Conservation (phyloP, 2,329 filamentous ascomycete species). For the Aureobasidium leucospermi region DNA sequence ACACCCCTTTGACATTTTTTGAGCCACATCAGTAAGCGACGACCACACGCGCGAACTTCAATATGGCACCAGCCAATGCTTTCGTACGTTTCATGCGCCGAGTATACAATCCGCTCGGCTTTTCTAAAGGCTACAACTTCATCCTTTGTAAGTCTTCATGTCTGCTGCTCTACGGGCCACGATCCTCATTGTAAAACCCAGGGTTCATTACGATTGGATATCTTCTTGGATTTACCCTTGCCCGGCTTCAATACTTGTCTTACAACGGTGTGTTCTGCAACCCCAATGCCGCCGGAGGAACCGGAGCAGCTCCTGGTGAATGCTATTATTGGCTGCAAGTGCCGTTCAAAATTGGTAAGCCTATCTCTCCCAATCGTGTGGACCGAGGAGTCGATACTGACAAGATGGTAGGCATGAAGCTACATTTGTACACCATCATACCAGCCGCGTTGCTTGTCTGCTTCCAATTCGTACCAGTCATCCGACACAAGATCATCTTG, state of each 20-base stretch:
- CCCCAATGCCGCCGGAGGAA: conserved; percentile 12
- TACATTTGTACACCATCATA: conserved; percentile 37
- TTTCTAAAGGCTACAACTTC: conserved; percentile 52
- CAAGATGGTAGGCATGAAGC: conserved; percentile 30
- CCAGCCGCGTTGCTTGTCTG: conserved; percentile 34
- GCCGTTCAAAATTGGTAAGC: not conserved
- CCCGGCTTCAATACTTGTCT: conserved; percentile 44
- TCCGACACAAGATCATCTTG: conserved; percentile 41
- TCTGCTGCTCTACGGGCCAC: not conserved
- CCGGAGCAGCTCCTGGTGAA: conserved; percentile 34
- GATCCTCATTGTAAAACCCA: conserved; percentile 14
- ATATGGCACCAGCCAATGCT: not conserved
- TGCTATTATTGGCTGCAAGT: conserved; percentile 33
- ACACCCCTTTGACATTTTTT: no score
- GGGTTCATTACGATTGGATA: conserved; percentile 38
- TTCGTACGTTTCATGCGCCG: not conserved
- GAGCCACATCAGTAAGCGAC: no score
- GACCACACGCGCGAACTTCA: no score
- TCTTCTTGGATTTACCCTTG: conserved; percentile 42
- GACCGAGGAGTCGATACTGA: conserved; percentile 25
- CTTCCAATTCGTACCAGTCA: conserved; percentile 37
- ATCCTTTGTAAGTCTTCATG: conserved; percentile 33
- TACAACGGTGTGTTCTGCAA: conserved; percentile 26
- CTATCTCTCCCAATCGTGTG: conserved; percentile 8
- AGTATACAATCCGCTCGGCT: conserved; percentile 45